These are phyloP conservation scores for Saccharomyces uvarum DNA, from an alignment of 1,139 yeast genomes.

Conservation along the genomic window DNA sequence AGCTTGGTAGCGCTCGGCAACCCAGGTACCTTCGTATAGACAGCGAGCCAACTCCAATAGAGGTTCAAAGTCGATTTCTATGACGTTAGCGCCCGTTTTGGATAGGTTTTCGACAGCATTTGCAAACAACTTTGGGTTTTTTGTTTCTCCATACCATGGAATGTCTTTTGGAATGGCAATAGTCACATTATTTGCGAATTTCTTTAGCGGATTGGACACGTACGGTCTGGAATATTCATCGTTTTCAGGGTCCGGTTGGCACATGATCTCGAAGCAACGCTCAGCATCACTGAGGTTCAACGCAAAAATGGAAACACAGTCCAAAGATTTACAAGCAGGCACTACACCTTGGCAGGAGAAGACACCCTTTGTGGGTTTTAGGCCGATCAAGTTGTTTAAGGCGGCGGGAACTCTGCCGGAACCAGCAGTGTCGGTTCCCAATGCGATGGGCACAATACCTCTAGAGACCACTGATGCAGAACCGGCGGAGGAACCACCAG, in stretches of 20 bases:
- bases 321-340: slow-evolving; percentile 94
- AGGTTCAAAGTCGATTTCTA: slow-evolving; percentile 62
- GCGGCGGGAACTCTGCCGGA: slow-evolving; percentile 98
- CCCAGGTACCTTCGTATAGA: slow-evolving; percentile 98
- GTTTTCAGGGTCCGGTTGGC: slow-evolving; percentile 57
- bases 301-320: slow-evolving; percentile 82
- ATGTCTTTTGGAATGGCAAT: slow-evolving; percentile 70
- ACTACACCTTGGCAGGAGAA: slow-evolving; percentile 84
- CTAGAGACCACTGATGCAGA: slow-evolving; percentile 83
- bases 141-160: slow-evolving; percentile 72
- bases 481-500: slow-evolving; percentile 97
- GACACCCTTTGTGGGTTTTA: slow-evolving; percentile 86
- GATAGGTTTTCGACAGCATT: slow-evolving; percentile 53
- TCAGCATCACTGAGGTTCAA: slow-evolving; percentile 78
- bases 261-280: slow-evolving; percentile 58
- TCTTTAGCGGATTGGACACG: slow-evolving; percentile 57
- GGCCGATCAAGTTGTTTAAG: slow-evolving; percentile 79
- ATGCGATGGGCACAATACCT: slow-evolving; percentile 78
- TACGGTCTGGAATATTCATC: slow-evolving; percentile 75
- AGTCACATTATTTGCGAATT: slow-evolving; percentile 51
- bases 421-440: slow-evolving; percentile 98
- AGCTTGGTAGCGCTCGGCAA: slow-evolving; percentile 86
- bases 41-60: slow-evolving; percentile 77
- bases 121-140: slow-evolving; percentile 62
- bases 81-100: slow-evolving; percentile 49